A percentile compares a stretch with the other conserved stretches of the same genome.
Evolutionary conservation across 495 filamentous ascomycete genomes (phyloP).

Genomic region (Pyronema domesticum): DNA sequence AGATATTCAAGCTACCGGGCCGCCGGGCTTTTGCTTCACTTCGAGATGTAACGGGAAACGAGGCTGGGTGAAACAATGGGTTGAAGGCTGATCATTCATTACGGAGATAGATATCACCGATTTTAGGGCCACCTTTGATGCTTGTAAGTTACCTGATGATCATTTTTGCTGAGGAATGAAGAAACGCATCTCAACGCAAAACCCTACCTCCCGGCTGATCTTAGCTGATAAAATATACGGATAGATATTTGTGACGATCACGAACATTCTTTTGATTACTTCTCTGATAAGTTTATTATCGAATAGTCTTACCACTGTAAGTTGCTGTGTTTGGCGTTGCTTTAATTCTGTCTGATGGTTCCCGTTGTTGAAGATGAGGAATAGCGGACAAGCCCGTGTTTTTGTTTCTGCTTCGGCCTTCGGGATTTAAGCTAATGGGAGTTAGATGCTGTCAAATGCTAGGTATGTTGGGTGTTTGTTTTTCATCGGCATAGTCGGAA

Average conservation of each 20-base stretch:
- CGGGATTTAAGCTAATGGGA: constrained; percentile 16
- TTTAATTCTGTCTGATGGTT: too few species aligned
- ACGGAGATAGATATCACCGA: constrained; percentile 31
- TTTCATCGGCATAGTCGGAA: too few species aligned
- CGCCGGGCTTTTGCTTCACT: too few species aligned
- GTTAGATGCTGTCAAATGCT: constrained; percentile 25
- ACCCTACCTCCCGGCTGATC: too few species aligned
- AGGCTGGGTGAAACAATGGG: too few species aligned
- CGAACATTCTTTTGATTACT: constrained; percentile 79
- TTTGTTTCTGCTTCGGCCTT: too few species aligned
- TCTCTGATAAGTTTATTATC: constrained; percentile 82
- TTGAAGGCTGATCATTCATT: constrained; percentile 13
- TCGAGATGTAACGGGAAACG: not conserved
- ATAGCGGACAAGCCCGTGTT: too few species aligned
- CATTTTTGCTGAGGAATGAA: too few species aligned
- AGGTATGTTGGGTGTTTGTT: constrained; percentile 12
- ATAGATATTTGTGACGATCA: constrained; percentile 59
- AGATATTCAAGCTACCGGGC: too few species aligned
- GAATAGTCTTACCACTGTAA: constrained; percentile 71
- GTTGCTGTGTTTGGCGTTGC: constrained; percentile 26
- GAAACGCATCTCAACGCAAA: too few species aligned
- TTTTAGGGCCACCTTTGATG: constrained; percentile 52
- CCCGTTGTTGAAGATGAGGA: too few species aligned
- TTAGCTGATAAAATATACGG: not conserved
- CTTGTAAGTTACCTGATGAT: constrained; percentile 24